Percentiles rank a stretch among this genome's conserved stretches.
These are phyloP conservation scores for Beta corolliflora DNA, from an alignment of 179 eudicot genomes.

Conservation along the genomic window DNA sequence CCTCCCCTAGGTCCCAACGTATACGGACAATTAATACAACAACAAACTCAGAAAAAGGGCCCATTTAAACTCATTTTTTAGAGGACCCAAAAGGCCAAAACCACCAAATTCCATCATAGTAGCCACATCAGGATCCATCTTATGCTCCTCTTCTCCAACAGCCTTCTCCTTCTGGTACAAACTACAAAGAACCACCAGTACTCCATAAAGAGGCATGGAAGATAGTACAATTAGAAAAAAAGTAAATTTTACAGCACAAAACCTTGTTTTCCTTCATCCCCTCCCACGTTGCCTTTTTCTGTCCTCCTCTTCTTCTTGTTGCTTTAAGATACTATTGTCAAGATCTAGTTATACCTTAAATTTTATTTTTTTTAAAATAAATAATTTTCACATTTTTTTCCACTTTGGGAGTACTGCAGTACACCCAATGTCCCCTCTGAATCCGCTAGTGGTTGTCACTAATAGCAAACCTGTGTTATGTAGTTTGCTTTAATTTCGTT, in stretches of 20 bases:
- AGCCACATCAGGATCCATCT: slow-evolving; percentile 86
- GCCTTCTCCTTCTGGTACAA: slow-evolving; percentile 70
- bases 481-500: no score
- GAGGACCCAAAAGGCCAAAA: slow-evolving; percentile 52
- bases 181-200: neutral
- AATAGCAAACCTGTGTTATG: no score
- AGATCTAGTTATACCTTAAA: slow-evolving; percentile 45
- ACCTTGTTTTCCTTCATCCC: slow-evolving; percentile 98
- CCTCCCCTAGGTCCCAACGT: no score
- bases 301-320: slow-evolving; percentile 95
- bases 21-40: slow-evolving; percentile 4
- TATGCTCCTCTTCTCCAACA: slow-evolving; percentile 62
- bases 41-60: neutral
- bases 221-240: neutral
- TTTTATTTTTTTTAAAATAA: no score
- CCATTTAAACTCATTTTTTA: slow-evolving; percentile 51
- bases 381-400: no score
- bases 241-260: slow-evolving; percentile 17
- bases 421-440: no score
- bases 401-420: no score
- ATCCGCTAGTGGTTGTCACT: no score
- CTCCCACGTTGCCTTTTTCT: slow-evolving; percentile 84
- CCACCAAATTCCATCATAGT: slow-evolving; percentile 99
- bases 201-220: neutral
- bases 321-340: slow-evolving; percentile 87